Conservation (phyloP, 495 filamentous ascomycete species). For the Aspergillus affinis region DNA sequence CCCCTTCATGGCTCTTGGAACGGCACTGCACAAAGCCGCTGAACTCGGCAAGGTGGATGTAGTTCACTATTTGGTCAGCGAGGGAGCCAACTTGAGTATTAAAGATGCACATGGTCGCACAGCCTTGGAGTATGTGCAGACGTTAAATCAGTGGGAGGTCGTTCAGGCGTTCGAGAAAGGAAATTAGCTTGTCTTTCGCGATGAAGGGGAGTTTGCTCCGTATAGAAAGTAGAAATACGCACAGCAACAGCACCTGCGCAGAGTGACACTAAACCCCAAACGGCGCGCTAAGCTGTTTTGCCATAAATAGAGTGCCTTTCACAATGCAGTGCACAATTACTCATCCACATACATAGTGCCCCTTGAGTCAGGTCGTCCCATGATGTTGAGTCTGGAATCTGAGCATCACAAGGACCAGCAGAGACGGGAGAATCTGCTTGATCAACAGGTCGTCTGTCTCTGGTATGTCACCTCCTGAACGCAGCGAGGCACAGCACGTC, state of each 20-base stretch:
- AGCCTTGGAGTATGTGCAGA: slow-evolving; percentile 12
- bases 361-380: not conserved
- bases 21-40: slow-evolving; percentile 21
- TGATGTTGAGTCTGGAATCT: no score
- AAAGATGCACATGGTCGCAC: slow-evolving; percentile 17
- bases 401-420: no score
- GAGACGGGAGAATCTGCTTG: no score
- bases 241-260: no score
- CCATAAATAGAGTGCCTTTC: no score
- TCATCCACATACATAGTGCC: not conserved
- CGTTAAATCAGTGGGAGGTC: slow-evolving; percentile 7
- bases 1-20: slow-evolving; percentile 16
- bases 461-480: no score
- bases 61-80: slow-evolving; percentile 15
- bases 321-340: not conserved
- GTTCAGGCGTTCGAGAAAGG: slow-evolving; percentile 1
- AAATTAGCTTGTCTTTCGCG: slow-evolving; percentile 9
- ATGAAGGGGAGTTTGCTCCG: no score
- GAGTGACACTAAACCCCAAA: no score
- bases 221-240: no score
- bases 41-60: slow-evolving; percentile 14
- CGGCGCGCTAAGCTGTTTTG: no score
- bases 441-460: no score
- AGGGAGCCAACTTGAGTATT: slow-evolving; percentile 16
- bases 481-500: not conserved